These are phyloP conservation scores for Penicillium glabrum DNA, from an alignment of 2,329 filamentous ascomycete genomes.

Conservation along the genomic window DNA sequence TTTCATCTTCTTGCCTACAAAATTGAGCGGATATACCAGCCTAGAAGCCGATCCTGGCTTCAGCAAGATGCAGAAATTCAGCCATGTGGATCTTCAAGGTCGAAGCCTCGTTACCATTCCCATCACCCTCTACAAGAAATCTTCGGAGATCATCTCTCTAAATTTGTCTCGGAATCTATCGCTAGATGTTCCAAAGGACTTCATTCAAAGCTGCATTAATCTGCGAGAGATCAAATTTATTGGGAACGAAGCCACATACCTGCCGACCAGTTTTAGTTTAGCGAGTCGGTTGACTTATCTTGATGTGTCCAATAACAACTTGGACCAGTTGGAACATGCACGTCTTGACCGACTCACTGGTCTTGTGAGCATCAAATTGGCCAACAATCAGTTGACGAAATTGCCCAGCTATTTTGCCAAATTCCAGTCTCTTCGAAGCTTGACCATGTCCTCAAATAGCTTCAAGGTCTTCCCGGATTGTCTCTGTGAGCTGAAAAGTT, in stretches of 20 bases:
- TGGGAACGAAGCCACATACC: slow-evolving; percentile 84
- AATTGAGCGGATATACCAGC: slow-evolving; percentile 75
- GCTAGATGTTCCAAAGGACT: slow-evolving; percentile 90
- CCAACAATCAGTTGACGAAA: slow-evolving; percentile 83
- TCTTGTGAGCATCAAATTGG: slow-evolving; percentile 84
- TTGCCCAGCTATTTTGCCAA: slow-evolving; percentile 80
- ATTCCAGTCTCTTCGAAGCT: slow-evolving; percentile 74
- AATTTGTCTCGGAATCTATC: slow-evolving; percentile 92
- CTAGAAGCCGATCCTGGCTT: slow-evolving; percentile 76
- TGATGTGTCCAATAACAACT: slow-evolving; percentile 90
- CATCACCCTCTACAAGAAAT: slow-evolving; percentile 88
- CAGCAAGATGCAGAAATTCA: slow-evolving; percentile 83
- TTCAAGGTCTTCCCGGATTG: slow-evolving; percentile 82
- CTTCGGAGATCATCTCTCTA: slow-evolving; percentile 87
- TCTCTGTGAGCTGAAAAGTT: slow-evolving; percentile 74
- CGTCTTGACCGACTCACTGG: slow-evolving; percentile 73
- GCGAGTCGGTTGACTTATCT: slow-evolving; percentile 81
- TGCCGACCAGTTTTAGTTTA: slow-evolving; percentile 80
- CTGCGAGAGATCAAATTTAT: slow-evolving; percentile 94
- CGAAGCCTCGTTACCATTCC: slow-evolving; percentile 93
- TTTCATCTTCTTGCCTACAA: slow-evolving; percentile 89
- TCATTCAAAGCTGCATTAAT: slow-evolving; percentile 89
- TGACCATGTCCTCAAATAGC: slow-evolving; percentile 94
- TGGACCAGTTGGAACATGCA: slow-evolving; percentile 84
- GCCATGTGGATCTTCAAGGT: slow-evolving; percentile 86